Evolutionary conservation across 371 early-diverging fungal genomes (phyloP), one percentile per base, ranked within the genome.

Genomic region (Apophysomyces sp.): DNA sequence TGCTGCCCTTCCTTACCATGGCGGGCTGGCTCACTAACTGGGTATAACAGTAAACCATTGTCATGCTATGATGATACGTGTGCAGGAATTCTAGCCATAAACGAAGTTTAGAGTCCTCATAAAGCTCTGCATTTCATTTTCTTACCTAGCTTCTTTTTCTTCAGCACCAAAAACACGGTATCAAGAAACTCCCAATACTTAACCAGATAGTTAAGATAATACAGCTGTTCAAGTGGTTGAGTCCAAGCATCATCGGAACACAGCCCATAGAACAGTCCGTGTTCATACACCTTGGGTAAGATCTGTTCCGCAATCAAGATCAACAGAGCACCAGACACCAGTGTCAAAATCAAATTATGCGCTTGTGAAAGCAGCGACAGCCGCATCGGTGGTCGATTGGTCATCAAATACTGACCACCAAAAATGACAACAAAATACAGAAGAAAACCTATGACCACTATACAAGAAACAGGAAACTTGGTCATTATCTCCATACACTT

Each of bases 131-230:
- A n/a, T 11, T 26, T 24, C 12, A 7, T 16, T 18, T 61, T 31
- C 53, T 26, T 58, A 65, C 58, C 34, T 41, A 58, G 64, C 29
- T 40, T 34, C 51, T 74, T 74, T 71, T 74, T 74, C 44, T 71
- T 74, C 55, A 74, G 61, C 2, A 74, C 72, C 52, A 74, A 60
- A 28, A 74, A 74, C 32, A 71, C 52, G 16, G 75, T 74, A 55
- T 74, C 75, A 52, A 71, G 58, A 24, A 94, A 79, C 72, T 94
- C 95, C 84, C 88, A 92, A 77, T 89, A 94, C 77, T 94, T 94
- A 66, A 88, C 82, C 54, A 93, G 78, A 68, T 94, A 93, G 79
- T 94, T 94, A 57, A 91, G 80, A 68, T 92, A 93, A 78, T 92
- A 94, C 44, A 91, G 69, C 51, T 89, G 62, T 69, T 90, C 91